phyloP scores from a whole-genome alignment of 305 asterid genomes.

The Solanum hybrid region DNA sequence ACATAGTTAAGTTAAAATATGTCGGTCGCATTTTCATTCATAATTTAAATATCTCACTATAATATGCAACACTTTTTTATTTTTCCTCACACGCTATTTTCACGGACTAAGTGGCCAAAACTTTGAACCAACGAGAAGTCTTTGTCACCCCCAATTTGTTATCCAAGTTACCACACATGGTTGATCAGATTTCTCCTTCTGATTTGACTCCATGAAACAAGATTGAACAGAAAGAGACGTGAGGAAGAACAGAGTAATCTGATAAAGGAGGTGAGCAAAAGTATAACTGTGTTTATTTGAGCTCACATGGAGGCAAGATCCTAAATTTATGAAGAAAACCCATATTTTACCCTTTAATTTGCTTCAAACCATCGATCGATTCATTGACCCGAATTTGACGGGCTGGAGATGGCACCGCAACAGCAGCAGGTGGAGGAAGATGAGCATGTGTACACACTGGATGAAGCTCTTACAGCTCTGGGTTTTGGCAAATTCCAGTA shows the following conservation, averaged over 20 bases:
- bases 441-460: constrained; percentile 31
- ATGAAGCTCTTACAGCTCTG: constrained; percentile 57
- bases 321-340: not conserved
- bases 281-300: not conserved
- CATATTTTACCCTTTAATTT: not conserved
- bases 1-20: too few relatives aligned
- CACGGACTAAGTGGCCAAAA: not conserved
- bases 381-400: not conserved
- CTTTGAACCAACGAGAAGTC: not conserved
- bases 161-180: not conserved
- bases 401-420: not conserved
- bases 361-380: not conserved
- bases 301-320: not conserved
- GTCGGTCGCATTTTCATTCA: too few relatives aligned
- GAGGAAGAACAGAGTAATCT: not conserved
- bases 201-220: not conserved
- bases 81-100: not conserved
- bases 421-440: not conserved
- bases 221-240: not conserved
- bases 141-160: not conserved
- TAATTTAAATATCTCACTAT: not conserved
- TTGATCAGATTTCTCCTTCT: not conserved
- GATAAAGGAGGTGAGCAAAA: not conserved
- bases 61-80: not conserved
- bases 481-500: constrained; percentile 79